Evolutionary conservation across 2,329 filamentous ascomycete genomes (phyloP), one percentile per base, ranked within the genome.

Genomic region (Spiromastix sp.): DNA sequence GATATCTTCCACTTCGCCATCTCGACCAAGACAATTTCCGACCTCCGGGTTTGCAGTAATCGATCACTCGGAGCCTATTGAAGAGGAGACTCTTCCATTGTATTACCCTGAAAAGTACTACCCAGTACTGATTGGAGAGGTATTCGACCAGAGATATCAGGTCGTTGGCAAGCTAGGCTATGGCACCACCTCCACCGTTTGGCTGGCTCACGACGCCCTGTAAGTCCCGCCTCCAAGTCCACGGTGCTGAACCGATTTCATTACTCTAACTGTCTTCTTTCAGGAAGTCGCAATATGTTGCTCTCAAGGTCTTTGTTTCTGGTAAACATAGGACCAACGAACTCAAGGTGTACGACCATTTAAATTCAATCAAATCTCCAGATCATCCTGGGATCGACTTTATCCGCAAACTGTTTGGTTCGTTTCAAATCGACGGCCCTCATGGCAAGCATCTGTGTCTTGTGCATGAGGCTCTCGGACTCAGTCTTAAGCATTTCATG

Each of bases 361-460:
- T 55, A 9, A 38, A 37, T 29, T 25, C 17, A 9, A 32, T 29
- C 29, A 27, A 32, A 26, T 27, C 26, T 34, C 20, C 42, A 19
- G 30, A 32, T 28, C 45, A 50, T 33, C 40, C 46, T 4, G 50
- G 45, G 11, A 33, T 32, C 22, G 32, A 30, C 24, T 34, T 39
- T 29, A 36, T 55, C 27, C 49, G 49, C 13, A 39, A 30, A 4
- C 21, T 49, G 15, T 43, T 47, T 17, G 49, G 51, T 30, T 33
- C 41, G 13, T 57, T 56, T 36, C 29, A 46, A 10, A 38, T 56
- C 29, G 32, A 41, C n/a, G 44, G 46, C 5, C 42, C 44, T 7
- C 13, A 36, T 17, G 42, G 46, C 8, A 10, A 28, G 18, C 45
- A 51, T 27, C 31, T 20, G 28, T 50, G 49, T 36, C 39, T 52